Evolutionary conservation across 2,329 filamentous ascomycete species (phyloP), one percentile per base, ranked within the genome.

Genomic region (Trichoderma citrinoviride): DNA sequence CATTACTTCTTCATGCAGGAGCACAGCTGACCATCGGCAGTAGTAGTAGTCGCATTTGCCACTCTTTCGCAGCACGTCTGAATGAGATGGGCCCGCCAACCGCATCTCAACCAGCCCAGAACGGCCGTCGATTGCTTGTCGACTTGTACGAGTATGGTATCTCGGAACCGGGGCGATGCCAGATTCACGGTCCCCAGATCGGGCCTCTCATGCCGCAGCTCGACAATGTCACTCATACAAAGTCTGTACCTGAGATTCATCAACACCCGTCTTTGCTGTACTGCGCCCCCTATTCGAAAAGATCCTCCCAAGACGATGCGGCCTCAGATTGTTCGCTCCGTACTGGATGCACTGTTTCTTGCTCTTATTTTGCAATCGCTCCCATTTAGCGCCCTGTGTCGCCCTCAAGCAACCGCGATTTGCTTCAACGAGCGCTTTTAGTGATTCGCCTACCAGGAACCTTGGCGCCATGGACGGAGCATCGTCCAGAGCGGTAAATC

Each of bases 401-500:
- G 56, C 33, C 17, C 56, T 60, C 47, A 61, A 61, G 47, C 57
- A 61, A 43, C 58, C 40, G 40, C 58, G 19, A 33, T 53, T 54
- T 53, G 47, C 58, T 61, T 61, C 40, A 29, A 61, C 47, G 19
- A 41, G 47, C 21, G 25, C 23, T 44, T 8, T 27, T 54, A 62
- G 49, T 46, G 49, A 46, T 46, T 44, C 40, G 49, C 49, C 49
- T 54, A 50, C 58, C 49, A 62, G 58, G 58, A 62, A 62, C 40
- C 58, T 62, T 62, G 58, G 58, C 58, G 58, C 58, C 58, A 62
- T 62, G 47, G 29, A 54, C 21, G 27, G 58, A 54, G 49, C 53
- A 53, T 29, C 52, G 37, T 23, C 49, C 58, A 37, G 49, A 46
- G 58, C 58, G 58, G 58, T 54, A 62, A 62, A 62, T 62, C 58